Evolutionary conservation across 352 stramenopile genomes (phyloP).

Genomic region (Pythium guiyangense): DNA sequence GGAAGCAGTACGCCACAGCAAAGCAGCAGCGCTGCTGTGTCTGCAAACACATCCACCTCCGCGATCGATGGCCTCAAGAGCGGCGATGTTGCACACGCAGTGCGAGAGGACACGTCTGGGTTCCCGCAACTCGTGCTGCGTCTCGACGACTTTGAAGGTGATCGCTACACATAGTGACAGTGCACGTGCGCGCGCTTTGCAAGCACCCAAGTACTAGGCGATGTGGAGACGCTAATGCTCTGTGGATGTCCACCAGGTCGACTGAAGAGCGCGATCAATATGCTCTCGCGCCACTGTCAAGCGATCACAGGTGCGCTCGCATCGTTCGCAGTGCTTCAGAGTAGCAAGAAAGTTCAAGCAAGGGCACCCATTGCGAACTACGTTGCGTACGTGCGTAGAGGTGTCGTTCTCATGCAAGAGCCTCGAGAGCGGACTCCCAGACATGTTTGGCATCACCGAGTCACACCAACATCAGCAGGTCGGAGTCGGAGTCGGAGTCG

Average conservation of each 20-base stretch:
- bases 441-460: constrained; percentile 5
- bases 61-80: neutral
- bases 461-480: neutral
- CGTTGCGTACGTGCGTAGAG: constrained; percentile 4
- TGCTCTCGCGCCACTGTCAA: constrained; percentile 49
- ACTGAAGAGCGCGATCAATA: constrained; percentile 33
- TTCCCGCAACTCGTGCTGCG: constrained; percentile 25
- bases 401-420: constrained; percentile 22
- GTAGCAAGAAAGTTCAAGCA: neutral
- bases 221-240: neutral
- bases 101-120: neutral
- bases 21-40: neutral
- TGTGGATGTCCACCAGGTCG: constrained; percentile 15
- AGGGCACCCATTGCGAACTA: neutral
- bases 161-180: neutral
- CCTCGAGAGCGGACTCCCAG: constrained; percentile 3
- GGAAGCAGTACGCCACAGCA: neutral
- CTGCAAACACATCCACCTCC: neutral
- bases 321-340: no score
- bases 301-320: constrained; percentile 40
- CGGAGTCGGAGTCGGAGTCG: no score
- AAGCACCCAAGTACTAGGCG: neutral
- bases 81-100: neutral
- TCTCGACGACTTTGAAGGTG: constrained; percentile 41
- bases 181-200: no score